Base-by-base conservation (phyloP, 768 basidiomycete genomes). In the Lactifluus echinatus region DNA sequence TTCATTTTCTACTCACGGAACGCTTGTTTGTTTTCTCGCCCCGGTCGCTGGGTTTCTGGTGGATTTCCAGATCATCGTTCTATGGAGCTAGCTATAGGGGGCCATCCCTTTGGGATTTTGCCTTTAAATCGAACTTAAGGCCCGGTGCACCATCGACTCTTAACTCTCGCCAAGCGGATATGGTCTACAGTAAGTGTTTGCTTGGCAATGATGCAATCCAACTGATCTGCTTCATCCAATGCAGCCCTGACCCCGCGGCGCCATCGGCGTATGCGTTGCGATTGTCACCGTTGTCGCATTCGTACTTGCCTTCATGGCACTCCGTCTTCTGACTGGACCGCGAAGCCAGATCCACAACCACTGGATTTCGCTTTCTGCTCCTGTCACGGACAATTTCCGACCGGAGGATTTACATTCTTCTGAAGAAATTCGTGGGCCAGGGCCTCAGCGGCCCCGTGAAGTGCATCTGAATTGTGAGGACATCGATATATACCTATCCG, bases 101-200 rank as follows among this genome's bases (percentile, higher is more conserved):
- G 42, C 42, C 42, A 28, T 24, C 1, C 21, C 5, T 19, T 33
- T 17, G 44, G 44, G 8, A 19, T 31, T 12, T 15, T 23, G 28
- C 49, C 33, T 56, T 45, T 56, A 50, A 44, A 56, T 56, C 33
- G 14, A 23, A 33, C 23, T 28, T 50, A 28, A 36, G 28, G 11
- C 19, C 17, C 11, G 14, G n/a, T 33, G 10, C 26, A 5, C n/a
- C 15, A 28, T 55, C 36, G 23, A 10, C 11, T 31, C 21, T n/a
- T 28, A 40, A 39, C 5, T 29, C 26, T 15, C n/a, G n/a, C n/a
- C 33, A 31, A 10, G 10, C 17, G 15, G 47, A 49, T 21, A 55
- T 55, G 54, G 3, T 23, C 3, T 12, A 24, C 23, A 8, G 54
- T 49, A 55, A 3, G 54, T 55, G 17, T 29, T n/a, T 14, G 4